Evolutionary conservation across 202 grass and related monocot genomes (phyloP).

Genomic region (Zoysia matrella): DNA sequence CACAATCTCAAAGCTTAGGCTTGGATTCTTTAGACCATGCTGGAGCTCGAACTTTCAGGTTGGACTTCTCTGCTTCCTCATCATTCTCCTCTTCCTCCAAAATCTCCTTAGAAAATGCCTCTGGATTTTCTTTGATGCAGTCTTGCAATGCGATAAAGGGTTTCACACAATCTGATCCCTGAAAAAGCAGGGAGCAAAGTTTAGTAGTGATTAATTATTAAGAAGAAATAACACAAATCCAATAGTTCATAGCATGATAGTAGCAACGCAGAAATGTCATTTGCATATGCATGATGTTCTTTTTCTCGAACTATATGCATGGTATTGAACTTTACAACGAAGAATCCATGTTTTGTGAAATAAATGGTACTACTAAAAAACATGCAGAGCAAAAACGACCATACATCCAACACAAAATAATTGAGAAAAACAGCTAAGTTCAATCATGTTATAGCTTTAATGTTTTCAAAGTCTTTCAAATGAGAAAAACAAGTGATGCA

Average conservation of each 20-base stretch:
- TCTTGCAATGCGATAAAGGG: conserved; percentile 87
- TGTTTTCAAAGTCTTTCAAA: conserved; percentile 1
- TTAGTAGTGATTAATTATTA: conserved; percentile 20
- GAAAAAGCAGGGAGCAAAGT: conserved; percentile 26
- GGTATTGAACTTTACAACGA: background rate
- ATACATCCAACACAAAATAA: background rate
- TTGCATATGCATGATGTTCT: background rate
- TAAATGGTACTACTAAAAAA: background rate
- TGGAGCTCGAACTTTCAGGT: conserved; percentile 72
- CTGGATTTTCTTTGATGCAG: conserved; percentile 85
- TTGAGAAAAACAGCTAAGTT: background rate
- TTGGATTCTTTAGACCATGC: conserved; percentile 88
- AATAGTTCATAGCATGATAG: background rate
- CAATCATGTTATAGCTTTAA: conserved; percentile 8
- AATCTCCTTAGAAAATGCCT: conserved; percentile 90
- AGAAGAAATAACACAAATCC: conserved; percentile 6
- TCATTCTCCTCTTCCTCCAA: conserved; percentile 71
- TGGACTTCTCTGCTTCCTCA: conserved; percentile 60
- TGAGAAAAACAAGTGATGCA: background rate
- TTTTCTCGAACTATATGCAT: too few relatives aligned
- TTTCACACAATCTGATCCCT: conserved; percentile 93
- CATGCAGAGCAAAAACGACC: background rate
- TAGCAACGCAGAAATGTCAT: background rate
- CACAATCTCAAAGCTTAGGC: conserved; percentile 59
- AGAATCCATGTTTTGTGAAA: background rate